These are phyloP conservation scores for Aspergillus uvarum DNA, from an alignment of 2,329 filamentous ascomycete species.

Conservation along the genomic window DNA sequence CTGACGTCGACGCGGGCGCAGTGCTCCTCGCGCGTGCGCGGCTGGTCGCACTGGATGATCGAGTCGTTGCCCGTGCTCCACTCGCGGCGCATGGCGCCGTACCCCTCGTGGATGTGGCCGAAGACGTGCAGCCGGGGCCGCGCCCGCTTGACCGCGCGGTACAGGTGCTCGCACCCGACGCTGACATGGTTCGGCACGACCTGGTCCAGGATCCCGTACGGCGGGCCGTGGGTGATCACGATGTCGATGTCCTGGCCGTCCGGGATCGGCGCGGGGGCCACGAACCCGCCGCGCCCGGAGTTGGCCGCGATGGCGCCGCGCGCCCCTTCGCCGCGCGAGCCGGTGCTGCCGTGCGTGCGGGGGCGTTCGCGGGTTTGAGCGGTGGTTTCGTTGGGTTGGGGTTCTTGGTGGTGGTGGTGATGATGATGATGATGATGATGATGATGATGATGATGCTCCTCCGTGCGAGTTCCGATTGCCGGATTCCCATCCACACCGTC, in stretches of 20 bases:
- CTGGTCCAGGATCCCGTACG: slow-evolving; percentile 52
- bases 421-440: neutral
- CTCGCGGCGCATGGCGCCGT: slow-evolving; percentile 45
- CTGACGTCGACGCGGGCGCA: slow-evolving; percentile 39
- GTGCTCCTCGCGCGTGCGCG: slow-evolving; percentile 33
- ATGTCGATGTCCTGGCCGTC: slow-evolving; percentile 52
- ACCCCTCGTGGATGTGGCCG: slow-evolving; percentile 62
- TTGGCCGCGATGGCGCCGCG: neutral
- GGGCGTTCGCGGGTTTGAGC: neutral
- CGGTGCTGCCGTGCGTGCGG: neutral
- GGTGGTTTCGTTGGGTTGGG: neutral
- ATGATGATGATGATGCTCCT: neutral
- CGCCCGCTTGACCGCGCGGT: slow-evolving; percentile 51
- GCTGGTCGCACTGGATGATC: slow-evolving; percentile 23
- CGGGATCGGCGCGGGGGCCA: slow-evolving; percentile 42
- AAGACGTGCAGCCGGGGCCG: slow-evolving; percentile 60
- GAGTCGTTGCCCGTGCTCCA: slow-evolving; percentile 21
- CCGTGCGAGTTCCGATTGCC: neutral
- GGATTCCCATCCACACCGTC: neutral
- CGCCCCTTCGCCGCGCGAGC: neutral
- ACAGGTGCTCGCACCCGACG: slow-evolving; percentile 58
- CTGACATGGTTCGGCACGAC: slow-evolving; percentile 28
- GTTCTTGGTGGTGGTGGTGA: too few relatives aligned
- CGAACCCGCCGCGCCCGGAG: slow-evolving; percentile 15
- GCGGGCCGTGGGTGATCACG: slow-evolving; percentile 63